These are phyloP conservation scores for Mortierella sp. DNA, from an alignment of 371 early-diverging fungal genomes.

Conservation along the genomic window DNA sequence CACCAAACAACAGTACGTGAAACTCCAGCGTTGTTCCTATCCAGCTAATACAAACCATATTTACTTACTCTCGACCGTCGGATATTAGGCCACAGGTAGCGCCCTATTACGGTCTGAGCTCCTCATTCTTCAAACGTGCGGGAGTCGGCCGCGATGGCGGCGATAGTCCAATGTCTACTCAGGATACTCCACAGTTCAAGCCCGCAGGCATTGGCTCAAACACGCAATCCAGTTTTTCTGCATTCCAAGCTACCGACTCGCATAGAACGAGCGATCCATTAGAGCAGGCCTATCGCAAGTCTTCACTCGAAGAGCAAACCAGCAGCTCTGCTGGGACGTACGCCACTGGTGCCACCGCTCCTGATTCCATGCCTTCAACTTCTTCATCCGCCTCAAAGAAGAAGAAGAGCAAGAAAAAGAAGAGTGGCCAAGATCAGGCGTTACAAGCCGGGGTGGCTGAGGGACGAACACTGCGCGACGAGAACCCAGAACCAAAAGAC, in stretches of 20 bases:
- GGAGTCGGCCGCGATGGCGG: background rate
- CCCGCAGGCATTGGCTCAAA: too few relatives aligned
- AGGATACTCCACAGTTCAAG: background rate
- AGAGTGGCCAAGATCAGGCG: background rate
- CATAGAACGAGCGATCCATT: background rate
- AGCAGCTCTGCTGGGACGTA: background rate
- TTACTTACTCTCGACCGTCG: too few relatives aligned
- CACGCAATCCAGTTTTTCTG: too few relatives aligned
- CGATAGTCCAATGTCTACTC: background rate
- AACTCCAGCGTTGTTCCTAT: too few relatives aligned
- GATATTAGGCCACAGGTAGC: too few relatives aligned
- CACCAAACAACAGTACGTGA: slow-evolving; percentile 19
- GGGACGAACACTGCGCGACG: too few relatives aligned
- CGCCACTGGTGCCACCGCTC: background rate
- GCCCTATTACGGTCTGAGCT: background rate
- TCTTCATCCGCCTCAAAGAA: background rate
- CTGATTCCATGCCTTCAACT: background rate
- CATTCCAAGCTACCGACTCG: background rate
- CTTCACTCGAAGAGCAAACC: background rate
- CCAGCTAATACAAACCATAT: too few relatives aligned
- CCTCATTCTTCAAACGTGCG: background rate
- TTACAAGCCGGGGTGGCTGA: too few relatives aligned
- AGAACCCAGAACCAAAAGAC: too few relatives aligned
- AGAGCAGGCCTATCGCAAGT: background rate
- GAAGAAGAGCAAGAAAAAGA: background rate